Conservation (phyloP, 148 eudicot genomes). For the Chenopodium suecicum region DNA sequence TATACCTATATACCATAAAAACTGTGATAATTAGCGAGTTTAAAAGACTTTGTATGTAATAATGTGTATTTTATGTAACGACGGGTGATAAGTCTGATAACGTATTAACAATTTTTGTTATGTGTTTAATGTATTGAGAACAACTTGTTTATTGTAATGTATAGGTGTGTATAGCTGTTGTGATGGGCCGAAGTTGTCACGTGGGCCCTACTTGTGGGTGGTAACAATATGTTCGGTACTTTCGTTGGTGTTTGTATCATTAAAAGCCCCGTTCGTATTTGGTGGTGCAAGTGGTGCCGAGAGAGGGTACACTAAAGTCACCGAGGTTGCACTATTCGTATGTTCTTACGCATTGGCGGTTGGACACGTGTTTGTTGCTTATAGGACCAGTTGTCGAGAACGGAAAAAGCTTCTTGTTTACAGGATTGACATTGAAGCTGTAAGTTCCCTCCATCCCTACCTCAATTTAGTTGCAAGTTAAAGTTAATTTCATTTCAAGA, state of each 20-base stretch:
- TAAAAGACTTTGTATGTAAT: no score
- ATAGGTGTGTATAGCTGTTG: constrained; percentile 94
- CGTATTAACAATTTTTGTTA: no score
- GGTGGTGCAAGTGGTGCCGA: constrained; percentile 21
- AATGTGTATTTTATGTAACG: neutral
- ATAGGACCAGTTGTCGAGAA: constrained; percentile 82
- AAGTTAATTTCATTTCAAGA: neutral
- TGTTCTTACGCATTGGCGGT: constrained; percentile 62
- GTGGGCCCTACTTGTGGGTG: constrained; percentile 77
- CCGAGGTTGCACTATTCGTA: constrained; percentile 53
- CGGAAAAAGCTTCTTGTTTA: constrained; percentile 81
- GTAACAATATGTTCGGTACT: constrained; percentile 63
- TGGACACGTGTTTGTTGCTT: constrained; percentile 76
- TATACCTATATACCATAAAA: no score
- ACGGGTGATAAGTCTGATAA: neutral
- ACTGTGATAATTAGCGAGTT: neutral
- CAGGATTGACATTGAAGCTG: constrained; percentile 90
- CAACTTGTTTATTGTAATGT: neutral
- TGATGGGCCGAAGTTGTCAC: constrained; percentile 80
- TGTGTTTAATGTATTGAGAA: no score
- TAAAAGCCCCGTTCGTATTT: constrained; percentile 77
- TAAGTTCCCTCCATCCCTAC: constrained; percentile 40
- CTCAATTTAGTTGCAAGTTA: neutral
- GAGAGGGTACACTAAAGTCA: constrained; percentile 23
- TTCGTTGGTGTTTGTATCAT: constrained; percentile 74